Percentiles rank a stretch among this genome's conserved stretches.
Conservation (phyloP, 1,284 basidiomycete genomes). For the Boletus sp. region DNA sequence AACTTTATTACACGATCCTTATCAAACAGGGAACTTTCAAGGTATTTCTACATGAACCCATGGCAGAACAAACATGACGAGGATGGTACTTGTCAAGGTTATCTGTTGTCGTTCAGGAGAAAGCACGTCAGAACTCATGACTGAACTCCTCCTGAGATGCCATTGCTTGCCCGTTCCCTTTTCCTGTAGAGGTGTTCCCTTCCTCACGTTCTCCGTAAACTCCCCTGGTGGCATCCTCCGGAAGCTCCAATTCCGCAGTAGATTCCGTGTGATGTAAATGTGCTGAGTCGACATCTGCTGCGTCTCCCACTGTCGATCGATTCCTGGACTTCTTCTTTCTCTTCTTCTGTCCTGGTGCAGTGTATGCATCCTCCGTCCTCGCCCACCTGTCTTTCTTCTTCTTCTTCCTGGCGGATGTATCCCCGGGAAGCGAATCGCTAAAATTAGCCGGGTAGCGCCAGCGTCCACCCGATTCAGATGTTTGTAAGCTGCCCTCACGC, state of each 20-base stretch:
- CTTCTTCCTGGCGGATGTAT: constrained; percentile 54
- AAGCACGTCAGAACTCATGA: constrained; percentile 42
- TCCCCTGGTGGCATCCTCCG: constrained; percentile 68
- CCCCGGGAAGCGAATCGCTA: constrained; percentile 52
- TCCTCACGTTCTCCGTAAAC: constrained; percentile 45
- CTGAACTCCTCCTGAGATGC: constrained; percentile 36
- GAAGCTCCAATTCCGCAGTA: constrained; percentile 45
- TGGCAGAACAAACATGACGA: constrained; percentile 5
- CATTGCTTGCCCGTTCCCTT: constrained; percentile 18
- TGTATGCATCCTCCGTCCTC: constrained; percentile 77
- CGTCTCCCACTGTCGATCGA: constrained; percentile 41
- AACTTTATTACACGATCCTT: no score
- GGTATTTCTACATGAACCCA: background rate
- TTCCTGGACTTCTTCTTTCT: constrained; percentile 56
- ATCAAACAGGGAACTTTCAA: background rate
- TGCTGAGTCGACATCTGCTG: constrained; percentile 43
- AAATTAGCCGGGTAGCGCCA: constrained; percentile 85
- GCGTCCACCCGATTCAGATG: constrained; percentile 42
- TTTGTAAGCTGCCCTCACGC: constrained; percentile 35
- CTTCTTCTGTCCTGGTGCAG: constrained; percentile 44
- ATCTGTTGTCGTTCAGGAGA: background rate
- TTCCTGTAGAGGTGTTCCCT: constrained; percentile 14
- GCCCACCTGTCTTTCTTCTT: constrained; percentile 82
- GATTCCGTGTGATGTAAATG: constrained; percentile 39
- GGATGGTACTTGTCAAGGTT: constrained; percentile 10